Percentiles rank a stretch among this genome's conserved stretches.
These are phyloP conservation scores for Solanum microdontum DNA, from an alignment of 257 asterid genomes.

Conservation along the genomic window DNA sequence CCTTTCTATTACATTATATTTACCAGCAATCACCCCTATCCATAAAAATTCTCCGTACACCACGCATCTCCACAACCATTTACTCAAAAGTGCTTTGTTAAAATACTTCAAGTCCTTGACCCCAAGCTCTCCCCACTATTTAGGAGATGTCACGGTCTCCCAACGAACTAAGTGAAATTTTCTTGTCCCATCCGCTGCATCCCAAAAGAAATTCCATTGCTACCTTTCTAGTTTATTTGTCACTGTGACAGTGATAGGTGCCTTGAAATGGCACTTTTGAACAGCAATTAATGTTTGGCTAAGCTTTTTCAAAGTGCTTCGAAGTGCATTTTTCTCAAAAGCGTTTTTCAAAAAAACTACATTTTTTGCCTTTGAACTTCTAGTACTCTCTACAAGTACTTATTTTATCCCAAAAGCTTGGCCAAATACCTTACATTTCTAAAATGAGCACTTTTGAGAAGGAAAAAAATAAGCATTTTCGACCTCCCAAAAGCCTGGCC, in stretches of 20 bases:
- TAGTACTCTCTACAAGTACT: neutral
- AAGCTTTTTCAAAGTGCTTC: neutral
- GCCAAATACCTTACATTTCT: neutral
- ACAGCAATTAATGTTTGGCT: neutral
- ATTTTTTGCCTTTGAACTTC: neutral
- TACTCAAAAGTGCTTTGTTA: neutral
- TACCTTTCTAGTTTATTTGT: neutral
- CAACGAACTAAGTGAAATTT: neutral
- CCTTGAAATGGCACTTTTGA: neutral
- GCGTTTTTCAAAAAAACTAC: neutral
- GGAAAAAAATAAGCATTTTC: neutral
- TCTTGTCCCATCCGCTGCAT: neutral
- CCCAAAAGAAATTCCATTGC: neutral
- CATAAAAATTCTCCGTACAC: neutral
- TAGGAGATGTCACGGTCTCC: neutral
- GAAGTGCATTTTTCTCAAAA: neutral
- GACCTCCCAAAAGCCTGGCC: neutral
- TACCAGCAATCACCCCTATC: neutral
- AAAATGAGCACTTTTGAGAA: neutral
- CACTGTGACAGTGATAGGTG: neutral
- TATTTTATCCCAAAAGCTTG: neutral
- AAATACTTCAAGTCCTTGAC: neutral
- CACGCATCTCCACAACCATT: neutral
- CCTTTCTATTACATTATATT: neutral
- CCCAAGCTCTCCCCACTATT: neutral